Conservation (phyloP, 1,284 basidiomycete genomes). For the Coniferiporia weirii region DNA sequence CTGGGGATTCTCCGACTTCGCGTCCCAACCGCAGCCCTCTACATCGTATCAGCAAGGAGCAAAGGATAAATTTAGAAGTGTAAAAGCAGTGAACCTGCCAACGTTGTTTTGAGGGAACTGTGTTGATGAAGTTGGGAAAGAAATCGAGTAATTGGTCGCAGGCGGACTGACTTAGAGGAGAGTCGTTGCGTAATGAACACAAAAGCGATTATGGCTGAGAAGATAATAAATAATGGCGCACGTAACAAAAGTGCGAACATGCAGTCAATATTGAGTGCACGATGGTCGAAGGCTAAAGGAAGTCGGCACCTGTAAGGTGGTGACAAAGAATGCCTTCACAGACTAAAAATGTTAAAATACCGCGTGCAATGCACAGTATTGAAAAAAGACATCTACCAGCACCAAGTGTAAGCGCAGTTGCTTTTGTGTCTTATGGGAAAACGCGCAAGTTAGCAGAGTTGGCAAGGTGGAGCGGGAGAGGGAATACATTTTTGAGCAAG, state of each 20-base stretch:
- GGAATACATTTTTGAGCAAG: neutral
- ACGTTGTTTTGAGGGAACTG: too few relatives aligned
- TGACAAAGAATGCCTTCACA: slow-evolving; percentile 49
- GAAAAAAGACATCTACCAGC: slow-evolving; percentile 39
- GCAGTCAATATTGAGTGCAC: too few relatives aligned
- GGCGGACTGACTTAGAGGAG: too few relatives aligned
- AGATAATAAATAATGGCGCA: too few relatives aligned
- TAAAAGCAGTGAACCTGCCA: too few relatives aligned
- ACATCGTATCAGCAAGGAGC: slow-evolving; percentile 19
- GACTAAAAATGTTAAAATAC: slow-evolving; percentile 26
- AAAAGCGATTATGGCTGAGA: too few relatives aligned
- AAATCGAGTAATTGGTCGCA: too few relatives aligned
- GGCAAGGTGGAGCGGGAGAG: neutral
- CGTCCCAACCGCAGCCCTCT: slow-evolving; percentile 22
- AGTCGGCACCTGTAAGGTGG: slow-evolving; percentile 47
- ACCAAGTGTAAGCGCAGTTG: slow-evolving; percentile 60
- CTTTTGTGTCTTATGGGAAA: slow-evolving; percentile 51
- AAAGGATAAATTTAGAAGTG: too few relatives aligned
- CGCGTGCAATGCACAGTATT: too few relatives aligned
- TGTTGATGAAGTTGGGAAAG: too few relatives aligned
- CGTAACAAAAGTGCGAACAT: too few relatives aligned
- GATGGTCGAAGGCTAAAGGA: slow-evolving; percentile 32
- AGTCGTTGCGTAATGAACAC: too few relatives aligned
- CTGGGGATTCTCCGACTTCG: slow-evolving; percentile 49
- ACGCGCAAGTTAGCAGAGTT: neutral